Base-by-base conservation (phyloP, 2,329 filamentous ascomycete species). In the Neofusicoccum umdonicola region DNA sequence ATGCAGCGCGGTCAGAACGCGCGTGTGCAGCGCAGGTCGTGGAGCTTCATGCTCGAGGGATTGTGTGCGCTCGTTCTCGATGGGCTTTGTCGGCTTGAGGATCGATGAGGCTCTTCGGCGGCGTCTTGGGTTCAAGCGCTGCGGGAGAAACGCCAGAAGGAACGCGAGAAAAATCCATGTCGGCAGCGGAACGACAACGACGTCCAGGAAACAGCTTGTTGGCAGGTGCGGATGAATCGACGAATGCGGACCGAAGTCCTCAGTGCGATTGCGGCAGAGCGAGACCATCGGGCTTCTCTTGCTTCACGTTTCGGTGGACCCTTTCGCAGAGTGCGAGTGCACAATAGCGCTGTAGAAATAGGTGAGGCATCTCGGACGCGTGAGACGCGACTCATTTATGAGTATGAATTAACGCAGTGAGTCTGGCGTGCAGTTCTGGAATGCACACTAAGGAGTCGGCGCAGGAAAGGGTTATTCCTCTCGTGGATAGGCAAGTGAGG, bases 171-270 rank as follows among this genome's bases (percentile, higher is more conserved):
- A 72, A 34, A 75, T 52, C 72, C 72, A 78, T 3, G 69, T 71
- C 11, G 74, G 73, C 45, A 77, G 70, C n/a, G 76, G 75, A 42
- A 76, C 68, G 42, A 78, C 69, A 64, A 78, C 70, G 1, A 68
- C 71, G 54, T 77, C 75, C 57, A 69, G 66, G 69, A 77, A 77
- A 69, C 76, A 78, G 68, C 75, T 70, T 64, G 76, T 77, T 57
- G 74, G 74, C 60, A 75, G 64, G 15, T 72, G 69, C 2, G 69
- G 71, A 64, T 74, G 74, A 65, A 75, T 64, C n/a, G 67, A 64
- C 5, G 74, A 77, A 37, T 65, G 54, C 12, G 75, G 73, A 64
- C 74, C 74, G 54, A 76, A 75, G 69, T 70, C 74, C 69, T 76
- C 74, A 6, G 69, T 67, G 48, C 73, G 69, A 19, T 74, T 73